Evolutionary conservation across 1,284 basidiomycete species (phyloP), one percentile per base, ranked within the genome.

Genomic region (Malassezia dermatis): DNA sequence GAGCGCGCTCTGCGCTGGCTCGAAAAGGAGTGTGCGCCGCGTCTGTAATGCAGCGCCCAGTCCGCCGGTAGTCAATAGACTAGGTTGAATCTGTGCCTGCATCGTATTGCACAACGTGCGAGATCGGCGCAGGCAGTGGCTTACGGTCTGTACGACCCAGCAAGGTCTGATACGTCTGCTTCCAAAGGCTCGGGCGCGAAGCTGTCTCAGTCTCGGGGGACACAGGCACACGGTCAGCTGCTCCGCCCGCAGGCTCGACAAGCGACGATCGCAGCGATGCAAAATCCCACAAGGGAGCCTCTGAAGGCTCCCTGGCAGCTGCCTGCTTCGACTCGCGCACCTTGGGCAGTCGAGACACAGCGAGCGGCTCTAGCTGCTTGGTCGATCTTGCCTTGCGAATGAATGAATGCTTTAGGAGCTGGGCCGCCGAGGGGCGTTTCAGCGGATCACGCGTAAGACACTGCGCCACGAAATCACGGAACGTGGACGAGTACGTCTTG

Each of bases 381-480:
- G 48, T 30, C 17, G 48, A 41, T 6, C 48, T 37, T 11, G 93
- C 91, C 78, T 86, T 85, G 58, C 86, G 82, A 63, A 98, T 84
- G 72, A 95, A 98, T 69, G 90, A 90, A 77, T 98, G 93, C 73
- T 90, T 94, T 55, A 98, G 80, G 34, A 98, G 80, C 56, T 96
- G 91, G 58, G 84, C 84, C n/a, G 93, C 94, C 12, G 87, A 81
- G 17, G 94, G 94, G 41, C 93, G 86, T 85, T 89, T 67, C 13
- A 42, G 17, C 21, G 93, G 90, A 77, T 98, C 93, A 44, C 93
- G 82, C 69, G 94, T 89, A 34, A 98, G 78, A 76, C 94, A 98
- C 59, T 85, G 84, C 1, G 86, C 80, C 19, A 98, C 88, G 74
- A 98, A 98, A 51, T 96, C 94, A 67, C 85, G 81, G 79, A 98